Evolutionary conservation across 1,139 yeast genomes (phyloP).

Genomic region (Candida labiduridarum): DNA sequence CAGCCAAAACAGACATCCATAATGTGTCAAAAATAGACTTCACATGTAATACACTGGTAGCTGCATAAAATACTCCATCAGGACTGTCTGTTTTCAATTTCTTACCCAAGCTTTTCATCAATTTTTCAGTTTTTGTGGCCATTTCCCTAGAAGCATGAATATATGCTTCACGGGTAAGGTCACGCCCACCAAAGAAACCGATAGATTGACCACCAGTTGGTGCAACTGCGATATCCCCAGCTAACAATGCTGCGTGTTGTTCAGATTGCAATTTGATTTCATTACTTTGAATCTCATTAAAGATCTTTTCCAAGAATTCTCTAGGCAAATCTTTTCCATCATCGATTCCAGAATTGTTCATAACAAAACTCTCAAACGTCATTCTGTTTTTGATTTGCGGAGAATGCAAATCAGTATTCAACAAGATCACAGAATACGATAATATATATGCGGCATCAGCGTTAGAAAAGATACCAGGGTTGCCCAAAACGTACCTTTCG

Average conservation of each 20-base stretch:
- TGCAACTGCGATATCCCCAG: constrained; percentile 54
- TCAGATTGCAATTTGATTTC: constrained; percentile 93
- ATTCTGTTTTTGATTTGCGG: constrained; percentile 82
- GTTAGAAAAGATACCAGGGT: constrained; percentile 81
- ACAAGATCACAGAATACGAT: constrained; percentile 89
- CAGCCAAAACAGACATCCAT: constrained; percentile 98
- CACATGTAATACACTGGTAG: constrained; percentile 88
- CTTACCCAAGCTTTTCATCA: constrained; percentile 72
- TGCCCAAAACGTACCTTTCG: constrained; percentile 84
- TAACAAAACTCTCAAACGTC: constrained; percentile 84
- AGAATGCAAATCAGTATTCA: constrained; percentile 93
- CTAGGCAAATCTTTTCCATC: constrained; percentile 84
- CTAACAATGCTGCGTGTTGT: constrained; percentile 86
- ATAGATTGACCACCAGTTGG: constrained; percentile 39
- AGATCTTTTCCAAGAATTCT: constrained; percentile 69
- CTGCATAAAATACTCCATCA: constrained; percentile 40
- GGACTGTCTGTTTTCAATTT: constrained; percentile 29
- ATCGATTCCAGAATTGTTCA: constrained; percentile 90
- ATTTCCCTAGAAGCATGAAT: constrained; percentile 91
- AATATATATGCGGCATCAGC: constrained; percentile 94
- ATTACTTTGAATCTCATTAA: constrained; percentile 72
- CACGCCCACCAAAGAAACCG: constrained; percentile 76
- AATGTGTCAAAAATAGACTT: constrained; percentile 89
- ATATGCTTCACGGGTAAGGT: constrained; percentile 81
- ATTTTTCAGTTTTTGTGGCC: constrained; percentile 83